These are phyloP conservation scores for Aspergillus caelatus DNA, from an alignment of 2,329 filamentous ascomycete genomes.

Conservation along the genomic window DNA sequence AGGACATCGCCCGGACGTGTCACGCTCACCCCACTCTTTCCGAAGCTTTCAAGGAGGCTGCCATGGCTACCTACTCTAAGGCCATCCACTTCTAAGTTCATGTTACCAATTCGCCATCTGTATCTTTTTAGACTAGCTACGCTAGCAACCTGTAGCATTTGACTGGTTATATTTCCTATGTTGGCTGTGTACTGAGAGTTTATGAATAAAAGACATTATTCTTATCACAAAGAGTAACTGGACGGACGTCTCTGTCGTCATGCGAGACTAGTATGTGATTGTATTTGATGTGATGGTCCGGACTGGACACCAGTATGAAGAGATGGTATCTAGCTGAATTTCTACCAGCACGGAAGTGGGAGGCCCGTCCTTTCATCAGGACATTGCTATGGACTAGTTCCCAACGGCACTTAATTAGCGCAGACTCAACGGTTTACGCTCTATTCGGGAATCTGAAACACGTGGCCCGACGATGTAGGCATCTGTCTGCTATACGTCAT, in stretches of 20 bases:
- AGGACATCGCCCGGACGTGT: conserved; percentile 92
- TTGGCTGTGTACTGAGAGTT: conserved; percentile 24
- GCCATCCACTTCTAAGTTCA: conserved; percentile 83
- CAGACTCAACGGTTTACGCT: background rate
- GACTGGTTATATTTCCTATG: conserved; percentile 35
- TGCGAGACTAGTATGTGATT: background rate
- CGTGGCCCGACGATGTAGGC: conserved; percentile 42
- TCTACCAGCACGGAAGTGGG: background rate
- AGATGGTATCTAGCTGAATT: background rate
- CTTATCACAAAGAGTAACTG: background rate
- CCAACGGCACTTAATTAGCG: background rate
- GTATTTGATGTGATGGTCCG: background rate
- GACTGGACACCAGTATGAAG: background rate
- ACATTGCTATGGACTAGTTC: background rate
- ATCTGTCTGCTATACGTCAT: conserved; percentile 41
- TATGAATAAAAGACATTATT: conserved; percentile 21
- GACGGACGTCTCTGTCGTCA: background rate
- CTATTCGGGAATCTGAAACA: conserved; percentile 19
- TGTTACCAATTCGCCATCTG: conserved; percentile 22
- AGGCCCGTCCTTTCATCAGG: background rate
- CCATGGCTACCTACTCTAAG: conserved; percentile 95
- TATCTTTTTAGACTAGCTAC: conserved; percentile 36
- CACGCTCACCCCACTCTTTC: conserved; percentile 95
- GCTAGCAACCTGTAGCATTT: conserved; percentile 44
- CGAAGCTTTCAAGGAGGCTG: conserved; percentile 99